These are phyloP conservation scores for Phytopythium ostracodes DNA, from an alignment of 352 stramenopile genomes.

Conservation along the genomic window DNA sequence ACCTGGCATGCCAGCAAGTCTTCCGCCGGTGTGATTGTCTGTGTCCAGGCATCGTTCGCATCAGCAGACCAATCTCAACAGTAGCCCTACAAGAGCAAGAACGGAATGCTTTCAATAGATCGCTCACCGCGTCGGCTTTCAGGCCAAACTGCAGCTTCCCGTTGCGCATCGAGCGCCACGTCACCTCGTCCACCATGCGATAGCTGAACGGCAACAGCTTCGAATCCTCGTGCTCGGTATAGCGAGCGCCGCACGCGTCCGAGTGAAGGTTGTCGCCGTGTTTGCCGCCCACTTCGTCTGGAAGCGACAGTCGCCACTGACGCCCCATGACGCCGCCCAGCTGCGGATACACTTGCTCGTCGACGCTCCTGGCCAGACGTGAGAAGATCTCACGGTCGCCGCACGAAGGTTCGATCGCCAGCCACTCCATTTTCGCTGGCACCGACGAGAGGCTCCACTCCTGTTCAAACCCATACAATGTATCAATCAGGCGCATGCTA, in stretches of 20 bases:
- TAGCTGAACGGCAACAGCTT: not conserved
- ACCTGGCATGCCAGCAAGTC: not conserved
- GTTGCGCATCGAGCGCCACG: constrained; percentile 3
- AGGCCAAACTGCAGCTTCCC: not conserved
- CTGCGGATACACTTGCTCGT: not conserved
- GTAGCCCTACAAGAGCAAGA: not conserved
- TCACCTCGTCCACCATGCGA: constrained; percentile 1
- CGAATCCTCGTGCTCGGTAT: not conserved
- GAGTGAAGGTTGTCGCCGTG: not conserved
- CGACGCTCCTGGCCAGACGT: not conserved
- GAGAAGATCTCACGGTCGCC: not conserved
- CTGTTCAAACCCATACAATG: too few relatives aligned
- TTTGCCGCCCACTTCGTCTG: not conserved
- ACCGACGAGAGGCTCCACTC: not conserved
- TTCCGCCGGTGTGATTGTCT: not conserved
- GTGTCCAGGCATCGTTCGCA: not conserved
- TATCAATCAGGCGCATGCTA: too few relatives aligned
- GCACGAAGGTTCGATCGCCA: not conserved
- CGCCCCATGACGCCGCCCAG: not conserved
- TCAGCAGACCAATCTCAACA: not conserved
- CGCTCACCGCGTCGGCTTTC: not conserved
- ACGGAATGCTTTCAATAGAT: not conserved
- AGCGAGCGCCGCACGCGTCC: too few relatives aligned
- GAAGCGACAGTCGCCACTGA: not conserved
- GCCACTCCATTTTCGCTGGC: not conserved